Conservation (phyloP, 805 yeast genomes). For the Helenozyma rhizophorensis region DNA sequence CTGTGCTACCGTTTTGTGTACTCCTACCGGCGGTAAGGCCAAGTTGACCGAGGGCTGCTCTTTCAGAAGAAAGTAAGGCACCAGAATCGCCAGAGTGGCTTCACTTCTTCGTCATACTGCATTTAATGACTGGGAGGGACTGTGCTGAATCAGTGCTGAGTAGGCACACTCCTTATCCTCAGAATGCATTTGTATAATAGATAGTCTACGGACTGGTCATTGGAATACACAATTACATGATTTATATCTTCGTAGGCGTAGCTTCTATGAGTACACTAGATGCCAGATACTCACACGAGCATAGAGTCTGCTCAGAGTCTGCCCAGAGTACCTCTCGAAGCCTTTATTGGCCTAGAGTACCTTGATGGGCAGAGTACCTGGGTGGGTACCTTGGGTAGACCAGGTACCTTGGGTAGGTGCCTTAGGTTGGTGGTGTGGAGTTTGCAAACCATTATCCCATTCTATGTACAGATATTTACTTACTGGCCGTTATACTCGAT, state of each 20-base stretch:
- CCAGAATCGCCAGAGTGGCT: neutral
- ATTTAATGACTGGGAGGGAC: constrained; percentile 13
- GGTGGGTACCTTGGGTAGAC: too few relatives aligned
- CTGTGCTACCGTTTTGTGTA: constrained; percentile 96
- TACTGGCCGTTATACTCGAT: constrained; percentile 13
- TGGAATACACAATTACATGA: too few relatives aligned
- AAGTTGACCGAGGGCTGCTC: constrained; percentile 99
- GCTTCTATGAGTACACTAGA: too few relatives aligned
- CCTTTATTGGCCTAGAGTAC: too few relatives aligned
- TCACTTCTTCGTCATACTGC: constrained; percentile 5
- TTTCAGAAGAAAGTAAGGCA: constrained; percentile 93
- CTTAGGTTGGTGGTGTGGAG: too few relatives aligned
- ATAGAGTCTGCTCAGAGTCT: too few relatives aligned
- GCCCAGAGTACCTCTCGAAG: too few relatives aligned
- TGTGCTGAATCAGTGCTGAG: constrained; percentile 17
- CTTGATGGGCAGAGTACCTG: too few relatives aligned
- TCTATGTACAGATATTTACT: neutral
- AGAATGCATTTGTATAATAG: constrained; percentile 19
- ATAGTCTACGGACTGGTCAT: constrained; percentile 3
- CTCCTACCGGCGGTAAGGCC: constrained; percentile 99
- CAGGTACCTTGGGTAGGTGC: too few relatives aligned
- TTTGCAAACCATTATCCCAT: too few relatives aligned
- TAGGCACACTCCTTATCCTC: constrained; percentile 8
- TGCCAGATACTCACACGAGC: too few relatives aligned
- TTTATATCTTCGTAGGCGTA: too few relatives aligned